A percentile compares a stretch with the other conserved stretches of the same genome.
Evolutionary conservation across 768 basidiomycete genomes (phyloP).

Genomic region (Rubroboletus pulcherrimus): DNA sequence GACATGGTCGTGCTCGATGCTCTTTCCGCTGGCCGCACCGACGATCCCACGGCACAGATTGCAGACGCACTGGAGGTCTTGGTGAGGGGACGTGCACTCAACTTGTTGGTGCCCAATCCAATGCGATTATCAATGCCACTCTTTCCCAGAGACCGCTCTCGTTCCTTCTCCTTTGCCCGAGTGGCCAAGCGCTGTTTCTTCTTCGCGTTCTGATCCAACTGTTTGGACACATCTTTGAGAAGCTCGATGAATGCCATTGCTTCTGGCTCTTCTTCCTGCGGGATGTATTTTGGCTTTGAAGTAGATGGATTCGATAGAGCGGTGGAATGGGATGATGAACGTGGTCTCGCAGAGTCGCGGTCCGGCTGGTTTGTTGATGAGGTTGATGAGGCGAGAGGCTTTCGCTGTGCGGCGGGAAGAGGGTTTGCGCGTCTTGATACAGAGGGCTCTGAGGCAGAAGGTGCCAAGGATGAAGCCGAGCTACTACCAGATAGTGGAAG

Average conservation of each 20-base stretch:
- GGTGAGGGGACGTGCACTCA: slow-evolving; percentile 1
- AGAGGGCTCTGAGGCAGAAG: slow-evolving; percentile 1
- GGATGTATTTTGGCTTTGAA: neutral
- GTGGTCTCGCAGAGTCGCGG: slow-evolving; percentile 6
- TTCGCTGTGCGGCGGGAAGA: slow-evolving; percentile 6
- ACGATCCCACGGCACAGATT: neutral
- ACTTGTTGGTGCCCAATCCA: neutral
- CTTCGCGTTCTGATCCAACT: slow-evolving; percentile 23
- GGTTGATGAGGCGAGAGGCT: slow-evolving; percentile 19
- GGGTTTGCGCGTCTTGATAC: slow-evolving; percentile 7
- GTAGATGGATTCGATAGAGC: neutral
- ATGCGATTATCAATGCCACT: neutral
- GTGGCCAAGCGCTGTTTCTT: slow-evolving; percentile 22
- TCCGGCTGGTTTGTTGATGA: slow-evolving; percentile 13
- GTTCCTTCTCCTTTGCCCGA: slow-evolving; percentile 9
- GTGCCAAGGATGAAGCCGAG: slow-evolving; percentile 1
- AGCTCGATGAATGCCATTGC: slow-evolving; percentile 21
- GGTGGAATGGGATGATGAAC: slow-evolving; percentile 20
- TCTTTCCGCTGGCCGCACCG: neutral
- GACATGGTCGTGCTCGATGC: neutral
- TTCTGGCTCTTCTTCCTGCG: slow-evolving; percentile 20
- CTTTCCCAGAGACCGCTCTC: neutral
- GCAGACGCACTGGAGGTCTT: slow-evolving; percentile 18
- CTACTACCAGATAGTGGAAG: slow-evolving; percentile 4
- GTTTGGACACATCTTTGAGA: slow-evolving; percentile 18